Percentiles rank a stretch among this genome's conserved stretches.
Evolutionary conservation across 257 asterid genomes (phyloP).

Genomic region (Voacanga thouarsii): DNA sequence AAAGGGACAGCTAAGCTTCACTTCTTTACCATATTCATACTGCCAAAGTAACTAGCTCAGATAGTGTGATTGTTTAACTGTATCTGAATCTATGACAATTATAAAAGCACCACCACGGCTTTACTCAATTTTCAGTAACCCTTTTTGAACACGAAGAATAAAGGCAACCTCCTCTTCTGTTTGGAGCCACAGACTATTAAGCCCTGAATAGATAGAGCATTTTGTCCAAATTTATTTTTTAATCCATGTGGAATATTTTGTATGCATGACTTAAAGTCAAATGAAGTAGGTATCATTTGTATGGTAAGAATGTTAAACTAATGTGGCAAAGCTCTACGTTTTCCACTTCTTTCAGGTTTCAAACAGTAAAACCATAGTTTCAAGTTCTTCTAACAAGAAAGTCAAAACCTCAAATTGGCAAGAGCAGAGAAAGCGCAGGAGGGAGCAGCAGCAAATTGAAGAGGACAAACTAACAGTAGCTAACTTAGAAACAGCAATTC

Average conservation of each 20-base stretch:
- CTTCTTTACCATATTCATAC: background rate
- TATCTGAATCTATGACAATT: background rate
- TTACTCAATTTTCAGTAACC: background rate
- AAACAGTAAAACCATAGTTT: conserved; percentile 21
- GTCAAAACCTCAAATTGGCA: conserved; percentile 57
- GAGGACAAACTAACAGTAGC: conserved; percentile 70
- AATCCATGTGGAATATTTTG: no score
- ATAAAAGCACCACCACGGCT: background rate
- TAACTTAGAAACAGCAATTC: conserved; percentile 70
- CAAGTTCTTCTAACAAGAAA: conserved; percentile 53
- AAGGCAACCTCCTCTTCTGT: background rate
- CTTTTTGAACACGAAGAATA: background rate
- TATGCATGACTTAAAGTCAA: background rate
- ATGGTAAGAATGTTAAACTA: background rate
- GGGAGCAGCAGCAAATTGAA: conserved; percentile 61
- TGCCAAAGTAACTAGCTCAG: background rate
- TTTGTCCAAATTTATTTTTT: no score
- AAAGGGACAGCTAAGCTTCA: background rate
- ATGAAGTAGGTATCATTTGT: background rate
- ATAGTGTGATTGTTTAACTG: background rate
- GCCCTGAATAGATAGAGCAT: background rate
- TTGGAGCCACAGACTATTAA: background rate
- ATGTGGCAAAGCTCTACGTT: background rate
- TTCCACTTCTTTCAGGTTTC: conserved; percentile 37
- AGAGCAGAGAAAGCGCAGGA: conserved; percentile 55